Evolutionary conservation across 371 early-diverging fungal species (phyloP).

Genomic region (Chytridium lagenaria): DNA sequence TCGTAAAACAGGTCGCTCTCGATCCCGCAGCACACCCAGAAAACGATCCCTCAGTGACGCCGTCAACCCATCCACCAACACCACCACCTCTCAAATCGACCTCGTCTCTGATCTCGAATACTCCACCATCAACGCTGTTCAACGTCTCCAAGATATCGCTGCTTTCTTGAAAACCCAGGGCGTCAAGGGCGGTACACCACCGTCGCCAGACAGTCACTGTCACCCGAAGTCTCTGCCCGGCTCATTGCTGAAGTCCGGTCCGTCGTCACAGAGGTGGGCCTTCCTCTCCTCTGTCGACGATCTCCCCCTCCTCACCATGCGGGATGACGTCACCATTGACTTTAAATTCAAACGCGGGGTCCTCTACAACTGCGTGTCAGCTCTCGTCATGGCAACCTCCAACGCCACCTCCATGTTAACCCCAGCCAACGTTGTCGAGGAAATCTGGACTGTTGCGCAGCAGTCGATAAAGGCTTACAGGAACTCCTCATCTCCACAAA

Average conservation of each 20-base stretch:
- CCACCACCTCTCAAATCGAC: no score
- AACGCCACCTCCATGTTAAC: slow-evolving; percentile 44
- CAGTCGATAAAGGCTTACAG: slow-evolving; percentile 41
- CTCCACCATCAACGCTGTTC: slow-evolving; percentile 23
- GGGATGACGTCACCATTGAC: slow-evolving; percentile 47
- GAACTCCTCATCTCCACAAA: slow-evolving; percentile 41
- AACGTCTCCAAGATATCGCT: slow-evolving; percentile 21
- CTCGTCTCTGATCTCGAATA: slow-evolving; percentile 42
- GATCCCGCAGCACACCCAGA: no score
- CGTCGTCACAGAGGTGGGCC: slow-evolving; percentile 44
- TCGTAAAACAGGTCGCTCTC: no score
- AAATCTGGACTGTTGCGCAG: slow-evolving; percentile 24
- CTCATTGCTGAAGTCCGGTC: slow-evolving; percentile 26
- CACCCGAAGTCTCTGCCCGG: background rate
- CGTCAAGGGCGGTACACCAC: no score
- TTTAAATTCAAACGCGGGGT: slow-evolving; percentile 66
- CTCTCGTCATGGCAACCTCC: slow-evolving; percentile 67
- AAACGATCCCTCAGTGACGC: no score
- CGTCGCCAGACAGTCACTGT: no score
- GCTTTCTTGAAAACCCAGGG: no score
- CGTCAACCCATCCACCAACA: no score
- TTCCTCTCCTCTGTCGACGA: slow-evolving; percentile 48
- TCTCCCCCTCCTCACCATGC: slow-evolving; percentile 35
- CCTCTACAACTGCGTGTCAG: slow-evolving; percentile 67
- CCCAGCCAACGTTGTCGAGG: slow-evolving; percentile 33